Base-by-base conservation (phyloP, 805 yeast genomes). In the Yamadazyma laniorum region DNA sequence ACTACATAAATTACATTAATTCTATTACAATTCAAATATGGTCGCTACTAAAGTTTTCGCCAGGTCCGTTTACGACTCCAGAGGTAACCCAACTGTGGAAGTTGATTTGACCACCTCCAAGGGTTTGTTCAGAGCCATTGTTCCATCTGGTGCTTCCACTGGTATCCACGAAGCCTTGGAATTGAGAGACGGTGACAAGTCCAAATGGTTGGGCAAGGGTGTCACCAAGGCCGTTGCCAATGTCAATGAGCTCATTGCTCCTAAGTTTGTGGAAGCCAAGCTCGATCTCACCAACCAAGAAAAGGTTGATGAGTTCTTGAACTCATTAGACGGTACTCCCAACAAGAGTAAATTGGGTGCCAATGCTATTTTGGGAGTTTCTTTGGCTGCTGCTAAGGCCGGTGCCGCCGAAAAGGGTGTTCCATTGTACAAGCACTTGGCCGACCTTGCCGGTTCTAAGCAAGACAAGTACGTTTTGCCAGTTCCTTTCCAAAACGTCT, bases 11-110 rank as follows among this genome's bases (percentile, higher is more conserved):
- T 14, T 23, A 19, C 11, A 35, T 28, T 14, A 5, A 15, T 15
- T 28, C 31, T 28, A 36, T 34, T 34, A 38, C 25, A 26, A 35
- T 26, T 34, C 22, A 18, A 31, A 37, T 66, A 87, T 87, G 95
- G 84, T 96, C 57, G 79, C 87, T 61, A 69, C 86, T 55, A 90
- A 91, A 74, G 74, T 90, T 58, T 82, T 77, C 72, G 86, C 98
- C 61, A 90, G 99, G 77, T 85, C 81, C 80, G 96, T 91, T 73
- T 91, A 93, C 84, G 99, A 91, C 77, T 91, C 98, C 60, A 88
- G 99, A 77, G 98, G 98, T 75, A 93, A 91, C 83, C 99, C 99
- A 76, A 91, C 99, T 57, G 99, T 93, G 59, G 98, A 93, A 82
- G 98, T 93, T 56, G 98, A 93, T 65, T 63, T 91, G 60, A 75